These are phyloP conservation scores for Termitomyces sp. DNA, from an alignment of 768 basidiomycete genomes.

Conservation along the genomic window DNA sequence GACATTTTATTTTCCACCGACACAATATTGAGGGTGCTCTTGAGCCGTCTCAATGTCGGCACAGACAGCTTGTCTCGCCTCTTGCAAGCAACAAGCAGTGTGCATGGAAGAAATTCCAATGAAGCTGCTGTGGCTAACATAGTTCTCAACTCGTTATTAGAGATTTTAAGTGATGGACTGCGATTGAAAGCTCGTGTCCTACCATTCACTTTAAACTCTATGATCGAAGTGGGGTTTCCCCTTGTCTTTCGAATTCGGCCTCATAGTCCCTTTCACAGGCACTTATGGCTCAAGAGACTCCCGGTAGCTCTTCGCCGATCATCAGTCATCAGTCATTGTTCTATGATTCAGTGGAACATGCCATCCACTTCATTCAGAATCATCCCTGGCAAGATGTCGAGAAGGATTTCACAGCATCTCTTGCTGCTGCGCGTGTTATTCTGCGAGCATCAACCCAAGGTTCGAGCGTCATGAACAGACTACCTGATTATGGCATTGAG, in stretches of 20 bases:
- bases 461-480: conserved; percentile 30
- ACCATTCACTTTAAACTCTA: conserved; percentile 40
- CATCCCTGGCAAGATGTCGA: conserved; percentile 43
- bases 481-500: conserved; percentile 30
- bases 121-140: conserved; percentile 23
- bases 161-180: conserved; percentile 47
- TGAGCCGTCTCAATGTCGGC: conserved; percentile 45
- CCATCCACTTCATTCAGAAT: conserved; percentile 47
- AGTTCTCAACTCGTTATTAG: conserved; percentile 38
- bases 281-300: conserved; percentile 23
- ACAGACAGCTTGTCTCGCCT: conserved; percentile 37
- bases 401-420: conserved; percentile 44
- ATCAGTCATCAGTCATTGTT: conserved; percentile 27
- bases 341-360: conserved; percentile 40
- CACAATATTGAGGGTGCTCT: conserved; percentile 47
- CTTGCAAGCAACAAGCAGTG: conserved; percentile 38
- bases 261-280: conserved; percentile 6
- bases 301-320: conserved; percentile 22
- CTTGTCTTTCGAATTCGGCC: not conserved
- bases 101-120: conserved; percentile 31
- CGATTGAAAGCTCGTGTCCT: conserved; percentile 45
- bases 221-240: conserved; percentile 44
- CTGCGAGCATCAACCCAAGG: conserved; percentile 43
- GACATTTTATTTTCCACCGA: conserved; percentile 57
- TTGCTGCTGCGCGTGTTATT: conserved; percentile 47